Base-by-base conservation (phyloP, 768 basidiomycete species). In the Tricholoma bakamatsutake region DNA sequence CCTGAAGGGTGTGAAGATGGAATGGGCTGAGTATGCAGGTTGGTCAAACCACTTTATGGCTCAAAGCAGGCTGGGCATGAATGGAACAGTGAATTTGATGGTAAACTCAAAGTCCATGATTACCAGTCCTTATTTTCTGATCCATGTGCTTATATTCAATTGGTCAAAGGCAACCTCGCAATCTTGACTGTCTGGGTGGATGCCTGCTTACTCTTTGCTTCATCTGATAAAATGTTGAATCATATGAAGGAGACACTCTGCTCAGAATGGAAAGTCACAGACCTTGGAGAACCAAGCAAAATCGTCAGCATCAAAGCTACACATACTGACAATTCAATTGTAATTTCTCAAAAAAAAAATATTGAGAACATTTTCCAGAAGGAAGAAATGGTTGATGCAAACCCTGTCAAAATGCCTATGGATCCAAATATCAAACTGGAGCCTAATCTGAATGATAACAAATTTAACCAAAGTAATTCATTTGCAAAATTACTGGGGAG, bases 181-280 rank as follows among this genome's bases (percentile, higher is more conserved):
- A 66, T 65, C 9, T 52, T 71, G 0, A 58, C 66, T 1, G 57
- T 71, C 0, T 71, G 63, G 63, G 70, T 70, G 0, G 67, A 72
- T 56, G 67, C 70, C 21, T 24, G 2, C 1, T 24, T 24, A 24
- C 21, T 3, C 21, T 24, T 24, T 24, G 21, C 21, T 24, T 24
- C 21, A 24, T 24, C 21, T 24, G 21, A 24, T 24, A 3, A 24
- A 24, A 24, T 24, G 21, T 1, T 46, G 48, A 4, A 50, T 8
- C 28, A 50, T 10, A 50, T 50, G 48, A 50, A 50, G 7, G n/a
- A 27, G 3, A 13, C 28, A 28, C 31, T n/a, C n/a, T n/a, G n/a
- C n/a, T n/a, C n/a, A n/a, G n/a, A n/a, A n/a, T 50, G 48, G 48
- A 30, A 50, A 10, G 27, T 50, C 8, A 50, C 28, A 2, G 30